A percentile compares a stretch with the other conserved stretches of the same genome.
Conservation (phyloP, 768 basidiomycete genomes). For the Lyophyllum shimeji region DNA sequence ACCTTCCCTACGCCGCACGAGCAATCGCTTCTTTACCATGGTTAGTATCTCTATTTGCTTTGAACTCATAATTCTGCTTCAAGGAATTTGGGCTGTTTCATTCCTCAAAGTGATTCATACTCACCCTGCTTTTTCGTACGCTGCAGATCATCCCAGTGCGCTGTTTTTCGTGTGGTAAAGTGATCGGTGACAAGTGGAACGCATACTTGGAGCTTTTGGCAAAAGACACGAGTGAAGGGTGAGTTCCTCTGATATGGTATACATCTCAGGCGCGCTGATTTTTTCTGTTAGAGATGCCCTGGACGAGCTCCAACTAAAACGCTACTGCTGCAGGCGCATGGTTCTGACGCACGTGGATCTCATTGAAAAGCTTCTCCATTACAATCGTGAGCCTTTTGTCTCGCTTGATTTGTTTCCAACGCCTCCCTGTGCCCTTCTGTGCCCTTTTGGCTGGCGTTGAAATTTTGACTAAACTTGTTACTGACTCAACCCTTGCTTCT, state of each 20-base stretch:
- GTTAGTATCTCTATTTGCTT: not conserved
- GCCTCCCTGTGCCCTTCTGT: not conserved
- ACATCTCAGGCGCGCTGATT: not conserved
- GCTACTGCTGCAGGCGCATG: slow-evolving; percentile 98
- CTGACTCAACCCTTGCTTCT: not conserved
- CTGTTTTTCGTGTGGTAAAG: slow-evolving; percentile 96
- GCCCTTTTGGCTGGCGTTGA: not conserved
- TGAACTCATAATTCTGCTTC: not conserved
- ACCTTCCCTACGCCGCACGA: not conserved
- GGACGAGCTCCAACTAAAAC: slow-evolving; percentile 83
- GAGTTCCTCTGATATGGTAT: slow-evolving; percentile 26
- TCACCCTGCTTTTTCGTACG: slow-evolving; percentile 1
- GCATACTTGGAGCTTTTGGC: slow-evolving; percentile 81
- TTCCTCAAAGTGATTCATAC: no score
- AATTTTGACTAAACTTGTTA: not conserved
- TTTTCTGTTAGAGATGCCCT: slow-evolving; percentile 70
- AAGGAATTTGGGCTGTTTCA: not conserved
- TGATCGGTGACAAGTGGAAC: slow-evolving; percentile 96
- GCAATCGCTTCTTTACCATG: not conserved
- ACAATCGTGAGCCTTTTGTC: slow-evolving; percentile 68
- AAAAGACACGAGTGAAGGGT: slow-evolving; percentile 89
- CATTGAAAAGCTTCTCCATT: slow-evolving; percentile 95
- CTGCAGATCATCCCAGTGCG: slow-evolving; percentile 93
- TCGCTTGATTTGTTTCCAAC: not conserved
- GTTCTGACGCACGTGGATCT: slow-evolving; percentile 96